These are phyloP conservation scores for Phytophthora hybrid DNA, from an alignment of 352 stramenopile species.

Conservation along the genomic window DNA sequence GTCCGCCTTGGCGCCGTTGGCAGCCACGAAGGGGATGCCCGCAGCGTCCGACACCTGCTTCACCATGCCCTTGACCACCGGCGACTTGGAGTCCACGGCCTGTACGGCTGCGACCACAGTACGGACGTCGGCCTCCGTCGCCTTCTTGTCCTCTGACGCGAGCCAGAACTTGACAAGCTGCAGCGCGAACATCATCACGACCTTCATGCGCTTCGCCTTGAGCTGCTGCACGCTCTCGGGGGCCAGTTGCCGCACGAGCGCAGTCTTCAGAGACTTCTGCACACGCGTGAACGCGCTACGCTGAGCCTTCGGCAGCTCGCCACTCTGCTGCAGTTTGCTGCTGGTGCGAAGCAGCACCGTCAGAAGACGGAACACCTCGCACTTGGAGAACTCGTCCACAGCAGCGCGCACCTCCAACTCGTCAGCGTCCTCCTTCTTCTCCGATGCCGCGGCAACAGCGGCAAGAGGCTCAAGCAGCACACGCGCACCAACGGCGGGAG, in stretches of 20 bases:
- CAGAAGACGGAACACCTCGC: constrained; percentile 80
- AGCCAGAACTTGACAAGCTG: constrained; percentile 76
- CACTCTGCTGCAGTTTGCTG: constrained; percentile 35
- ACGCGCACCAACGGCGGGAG: constrained; percentile 56
- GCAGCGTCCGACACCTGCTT: constrained; percentile 65
- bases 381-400: constrained; percentile 80
- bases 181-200: constrained; percentile 68
- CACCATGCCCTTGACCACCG: constrained; percentile 78
- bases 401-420: constrained; percentile 32
- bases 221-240: constrained; percentile 52
- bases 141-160: constrained; percentile 31
- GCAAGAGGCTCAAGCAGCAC: constrained; percentile 66
- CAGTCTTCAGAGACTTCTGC: constrained; percentile 48
- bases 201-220: constrained; percentile 84
- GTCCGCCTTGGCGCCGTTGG: constrained; percentile 29
- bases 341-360: constrained; percentile 59
- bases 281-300: constrained; percentile 43
- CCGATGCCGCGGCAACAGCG: constrained; percentile 49
- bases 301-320: constrained; percentile 38
- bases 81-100: constrained; percentile 63
- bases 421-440: constrained; percentile 39
- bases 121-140: constrained; percentile 34
- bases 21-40: constrained; percentile 38
- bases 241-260: constrained; percentile 57
- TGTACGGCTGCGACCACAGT: constrained; percentile 55